A percentile compares a stretch with the other conserved stretches of the same genome.
These are phyloP conservation scores for Scytalidium lignicola DNA, from an alignment of 2,329 filamentous ascomycete species.

Conservation along the genomic window DNA sequence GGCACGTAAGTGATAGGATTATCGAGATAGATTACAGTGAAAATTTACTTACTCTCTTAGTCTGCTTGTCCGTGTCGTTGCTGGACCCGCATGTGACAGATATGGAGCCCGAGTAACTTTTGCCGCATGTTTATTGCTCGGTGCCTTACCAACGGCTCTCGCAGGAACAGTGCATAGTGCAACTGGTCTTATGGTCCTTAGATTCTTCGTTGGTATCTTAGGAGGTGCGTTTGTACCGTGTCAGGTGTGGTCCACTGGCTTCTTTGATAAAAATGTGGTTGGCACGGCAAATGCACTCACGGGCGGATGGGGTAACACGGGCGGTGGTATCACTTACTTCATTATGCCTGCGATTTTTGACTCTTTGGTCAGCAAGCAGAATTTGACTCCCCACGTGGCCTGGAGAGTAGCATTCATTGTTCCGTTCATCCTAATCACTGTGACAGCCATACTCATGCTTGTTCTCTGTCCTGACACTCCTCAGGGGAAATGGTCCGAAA, in stretches of 20 bases:
- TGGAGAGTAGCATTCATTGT: slow-evolving; percentile 85
- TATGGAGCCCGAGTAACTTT: slow-evolving; percentile 77
- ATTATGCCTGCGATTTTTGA: slow-evolving; percentile 89
- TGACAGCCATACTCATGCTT: slow-evolving; percentile 62
- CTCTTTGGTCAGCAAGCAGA: slow-evolving; percentile 56
- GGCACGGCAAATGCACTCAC: slow-evolving; percentile 80
- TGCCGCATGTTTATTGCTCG: slow-evolving; percentile 66
- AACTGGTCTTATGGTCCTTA: slow-evolving; percentile 60
- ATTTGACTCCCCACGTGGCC: slow-evolving; percentile 60
- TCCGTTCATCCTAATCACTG: slow-evolving; percentile 70
- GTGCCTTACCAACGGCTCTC: slow-evolving; percentile 72
- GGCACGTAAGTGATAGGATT: slow-evolving; percentile 48
- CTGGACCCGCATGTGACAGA: slow-evolving; percentile 76
- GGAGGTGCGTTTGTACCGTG: slow-evolving; percentile 75
- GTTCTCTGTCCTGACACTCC: slow-evolving; percentile 77
- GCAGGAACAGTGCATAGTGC: slow-evolving; percentile 68
- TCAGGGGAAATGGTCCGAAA: slow-evolving; percentile 74
- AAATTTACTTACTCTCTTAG: slow-evolving; percentile 19
- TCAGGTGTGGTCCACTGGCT: slow-evolving; percentile 84
- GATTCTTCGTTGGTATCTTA: slow-evolving; percentile 74
- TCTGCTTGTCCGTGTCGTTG: slow-evolving; percentile 67
- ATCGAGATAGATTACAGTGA: background rate
- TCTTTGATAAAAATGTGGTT: slow-evolving; percentile 85
- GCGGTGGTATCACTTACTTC: slow-evolving; percentile 87
- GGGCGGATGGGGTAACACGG: slow-evolving; percentile 77